Evolutionary conservation across 352 stramenopile genomes (phyloP).

Genomic region (Pythium guiyangense): DNA sequence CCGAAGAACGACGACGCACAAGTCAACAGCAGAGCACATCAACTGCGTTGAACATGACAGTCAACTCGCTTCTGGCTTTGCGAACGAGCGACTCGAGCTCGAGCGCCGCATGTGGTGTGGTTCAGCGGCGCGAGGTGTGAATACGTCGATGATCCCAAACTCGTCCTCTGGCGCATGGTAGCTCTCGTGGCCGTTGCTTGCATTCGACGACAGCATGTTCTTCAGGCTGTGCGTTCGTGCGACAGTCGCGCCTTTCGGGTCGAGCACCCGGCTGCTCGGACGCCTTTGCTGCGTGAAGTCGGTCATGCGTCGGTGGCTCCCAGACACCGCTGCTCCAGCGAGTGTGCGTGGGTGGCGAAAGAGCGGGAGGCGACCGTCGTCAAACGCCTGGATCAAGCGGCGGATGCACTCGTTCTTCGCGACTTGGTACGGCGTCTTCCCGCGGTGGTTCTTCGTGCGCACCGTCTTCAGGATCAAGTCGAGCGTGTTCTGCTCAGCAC

Average conservation of each 20-base stretch:
- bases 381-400: conserved; percentile 34
- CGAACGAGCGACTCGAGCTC: conserved; percentile 4
- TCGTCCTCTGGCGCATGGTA: conserved; percentile 17
- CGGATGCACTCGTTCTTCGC: conserved; percentile 43
- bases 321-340: neutral
- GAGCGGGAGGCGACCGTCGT: conserved; percentile 35
- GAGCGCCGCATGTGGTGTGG: neutral
- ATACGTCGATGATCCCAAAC: conserved; percentile 20
- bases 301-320: conserved; percentile 21
- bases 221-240: conserved; percentile 12
- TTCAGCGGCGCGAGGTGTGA: conserved; percentile 7
- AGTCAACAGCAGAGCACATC: too few species aligned
- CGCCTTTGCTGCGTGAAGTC: conserved; percentile 15
- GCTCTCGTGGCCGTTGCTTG: neutral
- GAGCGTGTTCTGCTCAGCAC: conserved; percentile 19
- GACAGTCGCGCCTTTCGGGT: neutral
- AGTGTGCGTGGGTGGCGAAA: conserved; percentile 18
- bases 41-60: too few species aligned
- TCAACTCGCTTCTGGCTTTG: neutral
- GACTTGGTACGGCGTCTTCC: conserved; percentile 32
- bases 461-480: conserved; percentile 30
- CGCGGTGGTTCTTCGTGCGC: conserved; percentile 38
- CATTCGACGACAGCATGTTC: conserved; percentile 1
- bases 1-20: too few species aligned
- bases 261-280: neutral